These are phyloP conservation scores for Catunica adiposa DNA, from an alignment of 2,329 filamentous ascomycete genomes.

Conservation along the genomic window DNA sequence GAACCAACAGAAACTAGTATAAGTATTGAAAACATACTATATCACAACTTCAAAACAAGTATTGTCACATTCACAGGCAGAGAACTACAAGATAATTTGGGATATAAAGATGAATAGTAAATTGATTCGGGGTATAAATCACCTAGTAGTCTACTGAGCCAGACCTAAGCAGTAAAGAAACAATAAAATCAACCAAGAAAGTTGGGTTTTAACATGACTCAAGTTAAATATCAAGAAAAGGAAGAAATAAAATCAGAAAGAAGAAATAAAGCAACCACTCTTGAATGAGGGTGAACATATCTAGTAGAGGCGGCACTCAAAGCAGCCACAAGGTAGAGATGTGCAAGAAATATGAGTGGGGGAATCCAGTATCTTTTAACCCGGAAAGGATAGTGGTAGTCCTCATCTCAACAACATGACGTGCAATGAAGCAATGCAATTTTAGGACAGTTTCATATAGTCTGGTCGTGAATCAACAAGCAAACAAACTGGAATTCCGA, in stretches of 20 bases:
- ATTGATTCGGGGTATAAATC: constrained; percentile 4
- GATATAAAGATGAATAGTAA: not conserved
- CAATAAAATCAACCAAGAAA: constrained; percentile 7
- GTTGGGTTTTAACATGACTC: not conserved
- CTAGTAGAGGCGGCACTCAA: not conserved
- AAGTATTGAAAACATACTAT: no score
- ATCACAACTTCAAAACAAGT: no score
- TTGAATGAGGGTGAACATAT: not conserved
- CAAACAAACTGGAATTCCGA: not conserved
- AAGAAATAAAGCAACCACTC: constrained; percentile 3
- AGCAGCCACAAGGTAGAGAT: not conserved
- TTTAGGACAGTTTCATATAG: not conserved
- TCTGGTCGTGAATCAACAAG: not conserved
- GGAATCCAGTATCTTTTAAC: not conserved
- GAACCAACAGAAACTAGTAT: no score
- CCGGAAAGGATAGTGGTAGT: not conserved
- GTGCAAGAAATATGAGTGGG: not conserved
- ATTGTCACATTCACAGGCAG: no score
- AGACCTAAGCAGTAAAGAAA: not conserved
- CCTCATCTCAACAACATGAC: not conserved
- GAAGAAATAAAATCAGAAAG: not conserved
- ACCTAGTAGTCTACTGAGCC: not conserved
- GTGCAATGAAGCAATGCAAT: not conserved
- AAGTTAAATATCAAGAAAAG: constrained; percentile 1
- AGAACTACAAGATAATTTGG: no score